phyloP scores from a whole-genome alignment of 2,329 filamentous ascomycete genomes.

The Calonectria fujianensis region DNA sequence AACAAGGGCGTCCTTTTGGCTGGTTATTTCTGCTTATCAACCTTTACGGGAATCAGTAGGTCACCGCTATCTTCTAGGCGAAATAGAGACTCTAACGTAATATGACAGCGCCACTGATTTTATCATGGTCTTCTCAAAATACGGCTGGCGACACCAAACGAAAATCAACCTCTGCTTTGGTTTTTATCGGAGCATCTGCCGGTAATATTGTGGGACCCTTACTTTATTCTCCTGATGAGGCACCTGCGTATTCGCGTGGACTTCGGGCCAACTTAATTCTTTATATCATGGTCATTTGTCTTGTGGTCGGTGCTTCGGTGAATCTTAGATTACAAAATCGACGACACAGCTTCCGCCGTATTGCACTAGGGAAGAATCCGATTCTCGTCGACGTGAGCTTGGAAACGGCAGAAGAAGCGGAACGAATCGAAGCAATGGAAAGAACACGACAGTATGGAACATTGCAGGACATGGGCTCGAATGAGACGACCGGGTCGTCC shows the following conservation, averaged over 20 bases:
- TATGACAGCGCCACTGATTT: slow-evolving; percentile 71
- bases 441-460: slow-evolving; percentile 44
- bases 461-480: slow-evolving; percentile 17
- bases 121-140: slow-evolving; percentile 77
- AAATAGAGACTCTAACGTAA: slow-evolving; percentile 51
- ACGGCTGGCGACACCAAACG: slow-evolving; percentile 82
- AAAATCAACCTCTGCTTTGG: slow-evolving; percentile 78
- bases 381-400: slow-evolving; percentile 77
- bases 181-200: slow-evolving; percentile 79
- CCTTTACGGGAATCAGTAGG: slow-evolving; percentile 69
- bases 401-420: slow-evolving; percentile 66
- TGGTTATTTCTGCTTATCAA: slow-evolving; percentile 75
- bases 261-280: slow-evolving; percentile 76
- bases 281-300: slow-evolving; percentile 74
- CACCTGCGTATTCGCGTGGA: slow-evolving; percentile 67
- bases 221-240: slow-evolving; percentile 74
- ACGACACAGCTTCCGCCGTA: slow-evolving; percentile 72
- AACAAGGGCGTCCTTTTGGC: slow-evolving; percentile 71
- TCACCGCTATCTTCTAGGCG: slow-evolving; percentile 51
- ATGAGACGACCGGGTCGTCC: slow-evolving; percentile 35
- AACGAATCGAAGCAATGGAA: slow-evolving; percentile 59
- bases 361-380: slow-evolving; percentile 75
- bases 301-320: slow-evolving; percentile 65
- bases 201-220: slow-evolving; percentile 81
- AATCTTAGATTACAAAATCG: slow-evolving; percentile 74